Evolutionary conservation across 2,329 filamentous ascomycete genomes (phyloP).

Genomic region (Pseudocercospora ulei): DNA sequence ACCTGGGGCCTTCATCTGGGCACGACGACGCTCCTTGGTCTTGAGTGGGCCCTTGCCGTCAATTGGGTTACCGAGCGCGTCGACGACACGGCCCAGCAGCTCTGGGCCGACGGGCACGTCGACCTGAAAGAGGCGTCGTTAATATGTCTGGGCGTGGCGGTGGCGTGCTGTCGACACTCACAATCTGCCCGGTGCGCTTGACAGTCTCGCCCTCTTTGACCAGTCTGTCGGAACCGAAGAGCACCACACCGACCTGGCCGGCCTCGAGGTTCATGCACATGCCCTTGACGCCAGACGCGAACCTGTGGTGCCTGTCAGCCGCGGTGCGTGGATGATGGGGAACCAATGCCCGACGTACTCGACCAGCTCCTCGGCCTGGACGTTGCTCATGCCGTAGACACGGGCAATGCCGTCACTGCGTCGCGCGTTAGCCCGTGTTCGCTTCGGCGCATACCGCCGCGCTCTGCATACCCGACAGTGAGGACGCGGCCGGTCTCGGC

Average conservation of each 20-base stretch:
- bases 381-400: conserved; percentile 99
- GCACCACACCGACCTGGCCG: conserved; percentile 99
- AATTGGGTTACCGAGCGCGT: conserved; percentile 97
- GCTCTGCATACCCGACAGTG: conserved; percentile 80
- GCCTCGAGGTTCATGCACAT: conserved; percentile 99
- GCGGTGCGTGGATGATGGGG: conserved; percentile 5
- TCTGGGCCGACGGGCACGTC: conserved; percentile 89
- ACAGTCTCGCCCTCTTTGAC: conserved; percentile 99
- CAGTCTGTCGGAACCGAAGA: conserved; percentile 99
- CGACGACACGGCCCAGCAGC: conserved; percentile 94
- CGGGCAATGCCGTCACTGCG: conserved; percentile 98
- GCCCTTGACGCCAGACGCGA: conserved; percentile 98
- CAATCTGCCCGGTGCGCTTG: conserved; percentile 99
- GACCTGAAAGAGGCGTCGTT: conserved; percentile 50
- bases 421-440: conserved; percentile 16
- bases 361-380: conserved; percentile 99
- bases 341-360: conserved; percentile 58
- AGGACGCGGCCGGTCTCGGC: conserved; percentile 98
- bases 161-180: conserved; percentile 46
- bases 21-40: conserved; percentile 83
- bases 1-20: conserved; percentile 96
- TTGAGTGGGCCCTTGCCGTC: conserved; percentile 98
- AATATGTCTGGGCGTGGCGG: conserved; percentile 10
- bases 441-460: neutral
- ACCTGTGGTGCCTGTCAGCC: conserved; percentile 49